Evolutionary conservation across 2,329 filamentous ascomycete species (phyloP), one percentile per base, ranked within the genome.

Genomic region (Colletotrichum camelliae): DNA sequence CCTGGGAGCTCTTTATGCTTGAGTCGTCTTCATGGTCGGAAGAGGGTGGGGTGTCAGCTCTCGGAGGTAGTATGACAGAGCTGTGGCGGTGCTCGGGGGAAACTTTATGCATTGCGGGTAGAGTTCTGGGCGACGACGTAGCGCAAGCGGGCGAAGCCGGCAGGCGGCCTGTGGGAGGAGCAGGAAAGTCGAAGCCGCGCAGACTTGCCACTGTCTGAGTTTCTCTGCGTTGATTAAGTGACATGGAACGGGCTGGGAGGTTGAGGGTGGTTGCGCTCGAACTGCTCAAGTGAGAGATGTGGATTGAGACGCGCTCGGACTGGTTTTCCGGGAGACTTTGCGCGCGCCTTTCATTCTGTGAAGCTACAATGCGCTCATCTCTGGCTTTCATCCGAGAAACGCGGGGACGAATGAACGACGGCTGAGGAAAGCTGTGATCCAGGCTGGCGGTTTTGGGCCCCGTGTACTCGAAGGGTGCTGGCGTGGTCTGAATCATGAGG

Each of bases 351-450:
- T 70, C 76, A 18, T 65, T 60, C 13, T 72, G 67, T 4, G 67
- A 37, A 48, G 70, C 68, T 2, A 73, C 37, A 21, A 73, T 77
- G 21, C 78, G 78, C 79, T 89, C 89, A 64, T 91, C 88, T 64
- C 91, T 86, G n/a, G 91, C 90, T 62, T 87, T 83, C 91, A 92
- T 92, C 29, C 89, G 87, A 70, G 85, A 86, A 18, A 87, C 85
- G 48, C 86, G 91, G 31, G 91, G 91, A 61, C 89, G 86, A 77
- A 92, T 89, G 78, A 90, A 92, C 1, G 89, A 89, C 8, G 89
- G 86, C 24, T 85, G 85, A 6, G 89, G 89, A 77, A 90, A 91
- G 66, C 64, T 85, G 82, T 83, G 84, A 67, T 81, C 84, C 29
- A 80, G 67, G 10, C 76, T 67, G 33, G 74, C 73, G 79, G 76